A percentile compares a stretch with the other conserved stretches of the same genome.
Evolutionary conservation across 208 protist genomes (phyloP).

Genomic region (Wallacemonas sp.): DNA sequence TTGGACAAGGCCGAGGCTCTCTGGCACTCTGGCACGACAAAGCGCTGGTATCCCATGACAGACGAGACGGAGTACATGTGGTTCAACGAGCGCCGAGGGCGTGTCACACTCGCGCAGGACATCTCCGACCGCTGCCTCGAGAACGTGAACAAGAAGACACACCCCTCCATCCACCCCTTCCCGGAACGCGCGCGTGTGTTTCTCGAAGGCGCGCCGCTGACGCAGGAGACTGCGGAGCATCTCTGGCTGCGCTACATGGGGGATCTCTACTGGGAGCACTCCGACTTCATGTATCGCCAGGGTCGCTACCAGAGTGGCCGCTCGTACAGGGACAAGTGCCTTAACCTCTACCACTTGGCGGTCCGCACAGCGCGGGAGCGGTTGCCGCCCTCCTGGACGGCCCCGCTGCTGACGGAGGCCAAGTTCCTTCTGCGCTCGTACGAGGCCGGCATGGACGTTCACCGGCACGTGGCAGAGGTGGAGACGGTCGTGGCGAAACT

Average conservation of each 20-base stretch:
- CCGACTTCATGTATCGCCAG: conserved; percentile 78
- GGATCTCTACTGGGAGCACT: conserved; percentile 87
- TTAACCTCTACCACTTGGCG: conserved; percentile 83
- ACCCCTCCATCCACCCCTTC: conserved; percentile 90
- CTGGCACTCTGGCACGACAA: conserved; percentile 81
- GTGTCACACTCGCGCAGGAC: conserved; percentile 74
- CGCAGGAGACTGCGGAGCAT: conserved; percentile 90
- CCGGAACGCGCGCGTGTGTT: conserved; percentile 81
- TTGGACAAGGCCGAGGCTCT: conserved; percentile 83
- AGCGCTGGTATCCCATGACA: conserved; percentile 85
- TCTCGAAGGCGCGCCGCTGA: conserved; percentile 83
- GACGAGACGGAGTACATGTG: conserved; percentile 92
- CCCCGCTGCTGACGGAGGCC: conserved; percentile 78
- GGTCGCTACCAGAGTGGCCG: conserved; percentile 73
- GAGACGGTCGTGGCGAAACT: conserved; percentile 76
- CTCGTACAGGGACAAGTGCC: conserved; percentile 73
- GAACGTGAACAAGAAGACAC: conserved; percentile 90
- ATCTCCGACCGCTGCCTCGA: conserved; percentile 88
- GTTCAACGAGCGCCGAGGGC: conserved; percentile 88
- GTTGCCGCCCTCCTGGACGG: conserved; percentile 81
- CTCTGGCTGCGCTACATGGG: conserved; percentile 91
- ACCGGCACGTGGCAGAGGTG: conserved; percentile 64
- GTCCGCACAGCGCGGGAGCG: conserved; percentile 78
- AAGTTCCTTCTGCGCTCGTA: conserved; percentile 84
- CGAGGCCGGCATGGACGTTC: conserved; percentile 53